These are phyloP conservation scores for Triadica sebifera DNA, from an alignment of 345 rosid genomes.

Conservation along the genomic window DNA sequence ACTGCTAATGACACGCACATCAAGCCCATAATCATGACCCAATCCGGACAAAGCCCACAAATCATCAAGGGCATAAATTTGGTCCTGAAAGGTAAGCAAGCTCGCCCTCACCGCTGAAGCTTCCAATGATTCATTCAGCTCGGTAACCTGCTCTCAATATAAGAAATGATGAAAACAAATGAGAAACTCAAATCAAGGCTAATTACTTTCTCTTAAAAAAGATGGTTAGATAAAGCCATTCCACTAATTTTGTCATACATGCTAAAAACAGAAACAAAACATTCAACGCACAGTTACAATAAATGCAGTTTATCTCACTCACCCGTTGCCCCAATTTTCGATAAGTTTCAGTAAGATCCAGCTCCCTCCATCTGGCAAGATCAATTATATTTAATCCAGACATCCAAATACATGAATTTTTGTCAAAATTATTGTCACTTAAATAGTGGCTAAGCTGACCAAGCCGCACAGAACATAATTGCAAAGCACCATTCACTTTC, in stretches of 20 bases:
- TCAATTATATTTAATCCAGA: slow-evolving; percentile 85
- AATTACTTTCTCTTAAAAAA: not conserved
- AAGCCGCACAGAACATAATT: slow-evolving; percentile 63
- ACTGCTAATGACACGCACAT: slow-evolving; percentile 20
- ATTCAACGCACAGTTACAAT: not conserved
- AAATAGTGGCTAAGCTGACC: slow-evolving; percentile 58
- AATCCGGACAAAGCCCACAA: slow-evolving; percentile 29
- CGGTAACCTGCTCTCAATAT: slow-evolving; percentile 37
- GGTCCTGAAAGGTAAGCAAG: slow-evolving; percentile 32
- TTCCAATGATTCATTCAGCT: slow-evolving; percentile 45
- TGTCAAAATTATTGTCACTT: slow-evolving; percentile 39
- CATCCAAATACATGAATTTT: slow-evolving; percentile 78
- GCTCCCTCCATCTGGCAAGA: slow-evolving; percentile 71
- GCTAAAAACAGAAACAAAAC: not conserved
- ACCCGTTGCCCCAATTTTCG: slow-evolving; percentile 56
- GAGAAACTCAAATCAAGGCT: not conserved
- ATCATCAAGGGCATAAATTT: slow-evolving; percentile 24
- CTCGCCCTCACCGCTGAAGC: slow-evolving; percentile 29
- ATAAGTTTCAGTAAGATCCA: slow-evolving; percentile 55
- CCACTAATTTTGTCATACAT: too few species aligned
- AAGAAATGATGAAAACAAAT: slow-evolving; percentile 9
- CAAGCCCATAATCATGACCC: slow-evolving; percentile 28
- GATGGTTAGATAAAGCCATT: too few species aligned
- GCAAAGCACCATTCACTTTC: slow-evolving; percentile 77
- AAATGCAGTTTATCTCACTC: slow-evolving; percentile 18